Base-by-base conservation (phyloP, 1,139 yeast genomes). In the Cylindricascospora bacillispora region DNA sequence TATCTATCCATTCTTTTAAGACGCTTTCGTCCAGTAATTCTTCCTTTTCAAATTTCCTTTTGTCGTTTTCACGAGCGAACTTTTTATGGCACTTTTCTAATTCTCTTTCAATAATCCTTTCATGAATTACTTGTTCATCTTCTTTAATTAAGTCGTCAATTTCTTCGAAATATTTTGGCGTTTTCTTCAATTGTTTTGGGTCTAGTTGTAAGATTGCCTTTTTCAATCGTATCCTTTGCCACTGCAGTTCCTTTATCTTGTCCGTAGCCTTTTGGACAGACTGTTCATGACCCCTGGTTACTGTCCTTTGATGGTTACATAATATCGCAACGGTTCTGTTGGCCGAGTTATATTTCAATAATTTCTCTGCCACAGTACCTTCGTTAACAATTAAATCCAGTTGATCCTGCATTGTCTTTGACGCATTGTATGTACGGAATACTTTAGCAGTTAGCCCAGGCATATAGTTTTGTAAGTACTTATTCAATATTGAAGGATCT, bases 291-390 rank as follows among this genome's bases (percentile, higher is more conserved):
- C 73, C 73, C 52, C 85, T 85, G 35, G 86, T 72, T 13, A 85
- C 86, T 15, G 94, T 73, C 59, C 95, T 77, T 65, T 86, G 97
- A 67, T 86, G 97, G 65, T 86, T 86, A 80, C 97, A 86, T 47
- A 86, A 63, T 39, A 86, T 83, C 7, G 97, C 97, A 38, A 86
- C 97, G 2, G 89, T 78, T 55, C 95, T 71, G 53, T 86, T 86
- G 3, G 97, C 97, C 10, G 95, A 95, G 56, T 86, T 86, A 57
- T 79, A 86, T 39, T 72, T 75, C 33, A 85, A 76, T 30, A 85
- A 77, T 50, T 85, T 86, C 52, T 86, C 95, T 12, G 80, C 76
- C 10, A 83, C 79, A 0, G 94, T 74, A 22, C 95, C 95, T 49
- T 73, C 79, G 49, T 82, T 78, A 13, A 75, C 67, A 39, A 86